Evolutionary conservation across 306 rosid species (phyloP).

Genomic region (Trifolium dubium): DNA sequence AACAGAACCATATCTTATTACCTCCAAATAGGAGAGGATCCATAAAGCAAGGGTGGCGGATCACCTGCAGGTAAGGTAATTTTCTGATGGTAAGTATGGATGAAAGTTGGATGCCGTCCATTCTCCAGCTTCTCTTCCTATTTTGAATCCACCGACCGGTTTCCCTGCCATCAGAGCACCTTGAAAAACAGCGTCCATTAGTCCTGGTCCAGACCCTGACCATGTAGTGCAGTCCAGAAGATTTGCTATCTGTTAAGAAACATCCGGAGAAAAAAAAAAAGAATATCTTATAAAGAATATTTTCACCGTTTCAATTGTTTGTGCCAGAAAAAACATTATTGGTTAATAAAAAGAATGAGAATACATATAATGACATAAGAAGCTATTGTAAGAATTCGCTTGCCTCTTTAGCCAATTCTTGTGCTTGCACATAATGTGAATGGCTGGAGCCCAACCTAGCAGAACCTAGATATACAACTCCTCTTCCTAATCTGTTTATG

Average conservation of each 20-base stretch:
- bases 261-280: background rate
- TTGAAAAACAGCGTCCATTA: constrained; percentile 91
- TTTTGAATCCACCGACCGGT: constrained; percentile 86
- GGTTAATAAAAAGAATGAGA: background rate
- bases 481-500: constrained; percentile 81
- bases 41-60: constrained; percentile 3
- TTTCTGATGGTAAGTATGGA: constrained; percentile 75
- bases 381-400: constrained; percentile 34
- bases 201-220: constrained; percentile 94
- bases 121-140: constrained; percentile 83
- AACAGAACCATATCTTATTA: background rate
- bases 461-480: constrained; percentile 87
- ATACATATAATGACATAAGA: background rate
- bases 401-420: constrained; percentile 76
- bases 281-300: constrained; percentile 23
- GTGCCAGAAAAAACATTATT: background rate
- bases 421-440: constrained; percentile 71
- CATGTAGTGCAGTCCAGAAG: constrained; percentile 91
- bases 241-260: constrained; percentile 62
- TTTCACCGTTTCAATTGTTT: background rate
- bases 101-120: constrained; percentile 82
- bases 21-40: background rate
- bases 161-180: constrained; percentile 83
- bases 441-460: constrained; percentile 81
- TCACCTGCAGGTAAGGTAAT: constrained; percentile 88